Evolutionary conservation across 2,329 filamentous ascomycete genomes (phyloP), one percentile per base, ranked within the genome.

Genomic region (Trichoderma sp.): DNA sequence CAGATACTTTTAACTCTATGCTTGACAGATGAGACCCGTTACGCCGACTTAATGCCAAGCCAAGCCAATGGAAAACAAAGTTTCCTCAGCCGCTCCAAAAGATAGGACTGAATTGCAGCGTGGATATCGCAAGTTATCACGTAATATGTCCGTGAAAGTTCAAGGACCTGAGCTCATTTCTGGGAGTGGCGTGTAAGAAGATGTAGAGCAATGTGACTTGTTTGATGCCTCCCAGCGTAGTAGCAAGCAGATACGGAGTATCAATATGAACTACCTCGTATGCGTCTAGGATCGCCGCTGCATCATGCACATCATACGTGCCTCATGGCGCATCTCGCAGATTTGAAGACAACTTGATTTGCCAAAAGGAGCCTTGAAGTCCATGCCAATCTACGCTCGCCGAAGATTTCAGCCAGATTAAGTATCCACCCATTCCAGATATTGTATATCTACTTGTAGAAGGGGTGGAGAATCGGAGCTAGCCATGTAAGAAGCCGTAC

Each of bases 391-490:
- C 37, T 27, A 61, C 37, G 37, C 16, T 61, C 16, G 13, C 37
- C 19, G 29, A 27, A 47, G 58, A 40, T 6, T 14, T 33, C 27
- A 21, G 5, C 19, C 29, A 31, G 29, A 7, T 4, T 16, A 27
- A 13, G 27, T 21, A 31, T 31, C 14, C 16, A 64, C 37, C 53
- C 7, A n/a, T 4, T 16, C 13, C 13, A 8, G 2, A 11, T 56
- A 35, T 56, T 4, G 16, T 4, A 37, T 53, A 40, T 64, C 61
- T 21, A n/a, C n/a, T n/a, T n/a, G n/a, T n/a, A 27, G 49, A 53
- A 53, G 31, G 47, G 31, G 31, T 49, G 61, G 61, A 33, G 40
- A 21, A 59, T 59, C 55, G 40, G 21, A 52, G 40, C 64, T 52
- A 67, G 35, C 33, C 21, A 59, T 59, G 64, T 16, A 21, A 59